Base-by-base conservation (phyloP, 768 basidiomycete species). In the Cytidiella melzeri region DNA sequence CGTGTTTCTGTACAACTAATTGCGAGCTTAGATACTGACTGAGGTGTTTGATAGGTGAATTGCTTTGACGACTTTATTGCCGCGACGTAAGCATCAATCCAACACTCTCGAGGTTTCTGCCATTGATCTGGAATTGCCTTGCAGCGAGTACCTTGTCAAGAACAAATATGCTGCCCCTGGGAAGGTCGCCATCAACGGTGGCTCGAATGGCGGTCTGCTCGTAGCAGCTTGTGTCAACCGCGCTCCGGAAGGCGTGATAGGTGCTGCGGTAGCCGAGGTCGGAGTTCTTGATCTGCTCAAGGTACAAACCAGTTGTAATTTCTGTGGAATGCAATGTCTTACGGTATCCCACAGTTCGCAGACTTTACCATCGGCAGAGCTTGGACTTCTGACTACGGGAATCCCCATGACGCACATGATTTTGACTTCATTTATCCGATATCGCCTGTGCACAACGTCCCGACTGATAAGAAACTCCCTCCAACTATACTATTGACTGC, bases 151-250 rank as follows among this genome's bases (percentile, higher is more conserved):
- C 61, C 76, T 92, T 25, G 78, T 87, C n/a, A 69, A 82, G 50
- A 76, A 87, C 57, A 83, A 84, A 53, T 83, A 81, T 44, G 84
- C 76, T 0, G 83, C 77, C 3, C 67, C 73, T 20, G 82, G 80
- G 3, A 90, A 89, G 63, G 75, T 91, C 2, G 79, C 77, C 7
- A 84, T 92, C 50, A 87, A 83, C 49, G 90, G 89, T 3, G 84
- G 75, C 2, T 90, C 87, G 2, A 92, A 92, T 60, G 89, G 88
- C 67, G 88, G 87, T 43, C 69, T 92, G 2, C 76, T 91, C 23
- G 77, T 91, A n/a, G 81, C 79, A n/a, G 88, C 88, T n/a, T 91
- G 84, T 55, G 72, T 86, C 41, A 86, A 90, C 52, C 83, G 84
- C 34, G 87, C 87, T 0, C 84, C 84, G 1, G 79, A 87, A 60